Percentiles rank a stretch among this genome's conserved stretches.
Evolutionary conservation across 495 filamentous ascomycete genomes (phyloP).

Genomic region (Lasiosphaeria miniovina): DNA sequence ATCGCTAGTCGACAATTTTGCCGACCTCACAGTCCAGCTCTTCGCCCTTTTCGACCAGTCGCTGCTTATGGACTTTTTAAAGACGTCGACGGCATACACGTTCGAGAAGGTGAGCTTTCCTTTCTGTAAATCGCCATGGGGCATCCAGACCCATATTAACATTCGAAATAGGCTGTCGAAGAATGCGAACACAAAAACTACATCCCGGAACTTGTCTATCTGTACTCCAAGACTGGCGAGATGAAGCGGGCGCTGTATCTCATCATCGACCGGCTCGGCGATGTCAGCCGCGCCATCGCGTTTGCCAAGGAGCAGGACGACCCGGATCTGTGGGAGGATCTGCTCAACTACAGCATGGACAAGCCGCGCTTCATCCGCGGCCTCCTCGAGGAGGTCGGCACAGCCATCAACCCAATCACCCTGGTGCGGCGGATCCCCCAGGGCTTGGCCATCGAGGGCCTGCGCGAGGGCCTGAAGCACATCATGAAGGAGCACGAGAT

Average conservation of each 20-base stretch:
- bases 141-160: constrained; percentile 7
- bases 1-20: constrained; percentile 77
- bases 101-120: constrained; percentile 58
- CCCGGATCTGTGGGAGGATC: constrained; percentile 87
- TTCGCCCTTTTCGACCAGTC: constrained; percentile 80
- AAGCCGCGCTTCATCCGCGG: constrained; percentile 92
- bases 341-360: constrained; percentile 93
- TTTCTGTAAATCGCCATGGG: not conserved
- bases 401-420: constrained; percentile 82
- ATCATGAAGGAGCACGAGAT: constrained; percentile 93
- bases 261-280: constrained; percentile 82
- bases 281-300: constrained; percentile 86
- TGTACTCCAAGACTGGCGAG: constrained; percentile 91
- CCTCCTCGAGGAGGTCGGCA: constrained; percentile 89
- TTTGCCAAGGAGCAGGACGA: constrained; percentile 94
- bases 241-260: constrained; percentile 84
- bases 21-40: constrained; percentile 77
- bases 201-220: constrained; percentile 86
- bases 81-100: constrained; percentile 73
- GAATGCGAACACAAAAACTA: constrained; percentile 77
- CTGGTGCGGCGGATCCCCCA: constrained; percentile 88
- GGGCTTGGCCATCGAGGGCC: constrained; percentile 84
- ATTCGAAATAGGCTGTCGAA: constrained; percentile 54
- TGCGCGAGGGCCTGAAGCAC: constrained; percentile 76
- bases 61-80: constrained; percentile 83